A percentile compares a stretch with the other conserved stretches of the same genome.
These are phyloP conservation scores for Colletotrichum echinochloae DNA, from an alignment of 2,329 filamentous ascomycete species.

Conservation along the genomic window DNA sequence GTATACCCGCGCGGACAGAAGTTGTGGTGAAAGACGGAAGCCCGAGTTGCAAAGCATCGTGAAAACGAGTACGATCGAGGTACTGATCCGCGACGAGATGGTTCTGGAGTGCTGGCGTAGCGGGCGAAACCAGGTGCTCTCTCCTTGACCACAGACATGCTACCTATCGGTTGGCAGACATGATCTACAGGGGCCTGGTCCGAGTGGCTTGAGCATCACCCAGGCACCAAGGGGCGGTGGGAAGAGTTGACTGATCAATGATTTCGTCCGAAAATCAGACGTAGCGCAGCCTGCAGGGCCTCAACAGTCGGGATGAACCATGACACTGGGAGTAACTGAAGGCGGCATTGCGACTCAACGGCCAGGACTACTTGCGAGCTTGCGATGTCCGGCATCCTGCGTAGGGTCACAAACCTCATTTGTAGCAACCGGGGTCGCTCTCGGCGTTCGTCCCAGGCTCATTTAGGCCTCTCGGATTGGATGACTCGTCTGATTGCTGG, in stretches of 20 bases:
- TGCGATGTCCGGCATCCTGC: not conserved
- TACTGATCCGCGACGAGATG: slow-evolving; percentile 20
- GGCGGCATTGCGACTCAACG: not conserved
- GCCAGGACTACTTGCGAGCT: not conserved
- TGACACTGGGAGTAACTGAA: not conserved
- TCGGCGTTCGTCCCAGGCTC: not conserved
- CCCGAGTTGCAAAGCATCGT: not conserved
- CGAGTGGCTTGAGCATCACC: not conserved
- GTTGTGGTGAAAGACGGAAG: not conserved
- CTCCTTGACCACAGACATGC: slow-evolving; percentile 11
- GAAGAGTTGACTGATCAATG: not conserved
- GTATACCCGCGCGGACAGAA: not conserved
- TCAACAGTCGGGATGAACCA: not conserved
- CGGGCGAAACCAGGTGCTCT: slow-evolving; percentile 14
- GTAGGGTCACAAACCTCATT: not conserved
- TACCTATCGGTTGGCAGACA: not conserved
- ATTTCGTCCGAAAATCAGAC: slow-evolving; percentile 1
- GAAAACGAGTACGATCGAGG: slow-evolving; percentile 13
- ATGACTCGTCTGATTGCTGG: not conserved
- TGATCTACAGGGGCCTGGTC: not conserved
- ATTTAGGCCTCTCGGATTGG: not conserved
- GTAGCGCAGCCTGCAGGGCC: slow-evolving; percentile 8
- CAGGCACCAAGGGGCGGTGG: not conserved
- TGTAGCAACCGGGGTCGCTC: too few relatives aligned
- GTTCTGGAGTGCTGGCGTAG: not conserved